Conservation (phyloP, 331 rosid genomes). For the Pyracantha coccinea region DNA sequence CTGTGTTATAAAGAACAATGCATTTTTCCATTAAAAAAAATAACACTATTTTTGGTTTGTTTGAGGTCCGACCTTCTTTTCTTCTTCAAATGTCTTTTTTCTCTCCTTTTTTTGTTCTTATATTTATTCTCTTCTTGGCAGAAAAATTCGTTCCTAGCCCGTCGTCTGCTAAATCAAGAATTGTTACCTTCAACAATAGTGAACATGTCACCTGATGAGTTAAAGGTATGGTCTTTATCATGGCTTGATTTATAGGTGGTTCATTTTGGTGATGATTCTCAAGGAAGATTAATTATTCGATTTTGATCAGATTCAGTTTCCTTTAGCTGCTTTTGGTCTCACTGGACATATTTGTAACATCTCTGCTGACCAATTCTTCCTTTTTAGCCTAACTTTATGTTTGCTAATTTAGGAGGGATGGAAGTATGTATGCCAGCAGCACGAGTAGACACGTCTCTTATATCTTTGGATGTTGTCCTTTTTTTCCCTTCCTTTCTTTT, state of each 20-base stretch:
- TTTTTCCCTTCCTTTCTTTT: background rate
- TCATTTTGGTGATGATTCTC: background rate
- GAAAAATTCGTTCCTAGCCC: conserved; percentile 56
- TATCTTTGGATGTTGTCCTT: background rate
- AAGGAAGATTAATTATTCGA: background rate
- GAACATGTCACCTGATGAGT: conserved; percentile 80
- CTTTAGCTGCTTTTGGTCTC: background rate
- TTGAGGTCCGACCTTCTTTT: background rate
- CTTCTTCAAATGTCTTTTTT: background rate
- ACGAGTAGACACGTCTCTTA: background rate
- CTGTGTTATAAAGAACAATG: background rate
- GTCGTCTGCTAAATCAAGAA: conserved; percentile 67
- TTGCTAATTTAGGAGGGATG: background rate
- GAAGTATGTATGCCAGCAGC: background rate
- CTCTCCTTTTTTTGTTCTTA: background rate
- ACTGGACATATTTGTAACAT: background rate
- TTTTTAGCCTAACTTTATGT: background rate
- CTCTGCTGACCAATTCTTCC: background rate
- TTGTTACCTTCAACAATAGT: conserved; percentile 75
- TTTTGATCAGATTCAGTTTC: background rate
- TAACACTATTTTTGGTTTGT: background rate
- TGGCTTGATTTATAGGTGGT: background rate
- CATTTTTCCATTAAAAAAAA: background rate
- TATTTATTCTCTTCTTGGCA: conserved; percentile 22
- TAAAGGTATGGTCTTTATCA: conserved; percentile 50